Percentiles rank a stretch among this genome's conserved stretches.
phyloP scores from a whole-genome alignment of 441 rosid genomes.

The Mallotus japonicus region DNA sequence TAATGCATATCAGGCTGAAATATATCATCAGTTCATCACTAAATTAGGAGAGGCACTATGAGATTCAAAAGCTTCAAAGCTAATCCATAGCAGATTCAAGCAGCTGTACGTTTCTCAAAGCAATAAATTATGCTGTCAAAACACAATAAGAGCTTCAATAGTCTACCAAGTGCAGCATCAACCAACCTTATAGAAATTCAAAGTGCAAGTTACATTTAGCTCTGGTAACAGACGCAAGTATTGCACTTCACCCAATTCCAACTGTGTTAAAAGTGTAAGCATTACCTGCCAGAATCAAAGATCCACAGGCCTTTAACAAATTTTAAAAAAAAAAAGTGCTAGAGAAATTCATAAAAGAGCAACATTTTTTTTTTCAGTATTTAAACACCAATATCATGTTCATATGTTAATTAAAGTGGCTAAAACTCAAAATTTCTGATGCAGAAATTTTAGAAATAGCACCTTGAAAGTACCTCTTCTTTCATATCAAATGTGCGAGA shows the following conservation, averaged over 20 bases:
- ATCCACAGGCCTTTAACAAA: constrained; percentile 2
- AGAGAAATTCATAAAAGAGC: constrained; percentile 9
- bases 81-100: background rate
- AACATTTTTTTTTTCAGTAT: background rate
- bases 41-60: background rate
- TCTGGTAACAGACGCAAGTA: constrained; percentile 76
- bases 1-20: background rate
- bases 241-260: constrained; percentile 86
- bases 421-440: constrained; percentile 2
- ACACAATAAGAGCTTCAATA: background rate
- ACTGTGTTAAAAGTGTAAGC: constrained; percentile 77
- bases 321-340: background rate
- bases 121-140: constrained; percentile 12
- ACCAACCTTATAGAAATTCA: constrained; percentile 88
- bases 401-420: background rate
- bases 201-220: constrained; percentile 62
- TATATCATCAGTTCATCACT: background rate
- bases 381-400: constrained; percentile 11
- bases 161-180: background rate
- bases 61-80: background rate
- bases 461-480: constrained; percentile 64
- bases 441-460: constrained; percentile 18
- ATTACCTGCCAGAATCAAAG: constrained; percentile 64
- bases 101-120: background rate
- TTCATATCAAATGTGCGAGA: constrained; percentile 82